Evolutionary conservation across 345 rosid species (phyloP).

Genomic region (Kandelia obovata): DNA sequence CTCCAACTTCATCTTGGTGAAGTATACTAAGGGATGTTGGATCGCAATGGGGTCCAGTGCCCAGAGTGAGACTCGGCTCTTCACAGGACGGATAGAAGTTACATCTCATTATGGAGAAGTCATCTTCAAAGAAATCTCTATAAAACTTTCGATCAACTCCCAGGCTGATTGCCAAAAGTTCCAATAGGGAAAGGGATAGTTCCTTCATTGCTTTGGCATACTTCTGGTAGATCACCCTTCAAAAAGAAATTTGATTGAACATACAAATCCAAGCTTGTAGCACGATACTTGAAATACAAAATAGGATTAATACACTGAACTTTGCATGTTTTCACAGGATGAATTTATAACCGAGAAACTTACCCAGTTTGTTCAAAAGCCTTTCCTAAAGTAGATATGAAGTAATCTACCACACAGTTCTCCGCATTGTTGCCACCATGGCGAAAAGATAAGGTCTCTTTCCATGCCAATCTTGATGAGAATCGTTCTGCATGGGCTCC

Average conservation of each 20-base stretch:
- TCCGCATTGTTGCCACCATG: constrained; percentile 10
- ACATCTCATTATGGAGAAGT: constrained; percentile 40
- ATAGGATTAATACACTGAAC: no score
- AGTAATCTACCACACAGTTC: constrained; percentile 28
- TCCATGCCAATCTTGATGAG: constrained; percentile 60
- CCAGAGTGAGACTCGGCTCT: constrained; percentile 39
- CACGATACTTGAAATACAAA: no score
- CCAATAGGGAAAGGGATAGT: constrained; percentile 26
- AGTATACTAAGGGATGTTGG: constrained; percentile 44
- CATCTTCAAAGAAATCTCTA: constrained; percentile 36
- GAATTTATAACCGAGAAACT: background rate
- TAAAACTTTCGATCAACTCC: constrained; percentile 35
- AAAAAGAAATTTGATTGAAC: background rate
- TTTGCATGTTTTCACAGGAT: no score
- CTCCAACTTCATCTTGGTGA: constrained; percentile 53
- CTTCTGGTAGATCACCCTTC: constrained; percentile 28
- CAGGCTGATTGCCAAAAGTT: constrained; percentile 36
- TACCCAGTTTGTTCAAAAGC: constrained; percentile 42
- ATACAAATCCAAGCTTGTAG: background rate
- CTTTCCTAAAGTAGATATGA: constrained; percentile 32
- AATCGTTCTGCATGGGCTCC: constrained; percentile 45
- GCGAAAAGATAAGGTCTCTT: constrained; percentile 51
- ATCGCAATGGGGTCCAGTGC: constrained; percentile 51
- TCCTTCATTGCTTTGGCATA: constrained; percentile 36
- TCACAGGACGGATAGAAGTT: constrained; percentile 50